Percentiles rank a stretch among this genome's conserved stretches.
Conservation (phyloP, 345 rosid genomes). For the Lenwebbia sp. region DNA sequence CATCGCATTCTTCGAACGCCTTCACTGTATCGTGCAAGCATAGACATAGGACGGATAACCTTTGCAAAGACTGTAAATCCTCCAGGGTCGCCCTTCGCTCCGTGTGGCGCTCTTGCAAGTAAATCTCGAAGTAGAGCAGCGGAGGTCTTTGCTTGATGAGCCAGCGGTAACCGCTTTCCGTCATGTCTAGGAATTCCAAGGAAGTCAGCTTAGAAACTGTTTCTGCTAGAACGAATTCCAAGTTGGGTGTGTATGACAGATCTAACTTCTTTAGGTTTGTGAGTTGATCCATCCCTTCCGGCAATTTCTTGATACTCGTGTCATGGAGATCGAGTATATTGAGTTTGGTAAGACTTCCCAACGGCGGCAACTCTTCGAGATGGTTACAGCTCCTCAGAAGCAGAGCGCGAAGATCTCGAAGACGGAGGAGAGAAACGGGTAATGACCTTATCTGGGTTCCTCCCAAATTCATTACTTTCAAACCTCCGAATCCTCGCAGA, state of each 20-base stretch:
- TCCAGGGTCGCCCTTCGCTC: not conserved
- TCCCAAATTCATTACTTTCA: conserved; percentile 20
- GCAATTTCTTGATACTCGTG: conserved; percentile 17
- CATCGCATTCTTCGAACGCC: not conserved
- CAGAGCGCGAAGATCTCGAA: conserved; percentile 18
- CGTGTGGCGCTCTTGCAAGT: not conserved
- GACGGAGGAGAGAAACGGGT: conserved; percentile 16
- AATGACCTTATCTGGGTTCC: conserved; percentile 17
- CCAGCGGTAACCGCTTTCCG: conserved; percentile 17
- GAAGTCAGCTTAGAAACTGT: conserved; percentile 11
- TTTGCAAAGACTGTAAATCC: not conserved
- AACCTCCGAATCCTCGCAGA: conserved; percentile 16
- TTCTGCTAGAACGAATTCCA: conserved; percentile 17
- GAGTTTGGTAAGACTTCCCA: conserved; percentile 13
- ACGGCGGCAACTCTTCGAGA: conserved; percentile 22
- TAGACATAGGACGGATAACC: not conserved
- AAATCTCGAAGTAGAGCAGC: not conserved
- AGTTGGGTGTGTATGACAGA: conserved; percentile 28
- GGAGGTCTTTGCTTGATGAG: not conserved
- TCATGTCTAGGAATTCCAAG: conserved; percentile 34
- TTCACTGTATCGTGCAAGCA: not conserved
- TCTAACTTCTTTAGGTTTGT: conserved; percentile 13
- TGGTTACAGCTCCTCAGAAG: conserved; percentile 17
- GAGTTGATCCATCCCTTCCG: conserved; percentile 18
- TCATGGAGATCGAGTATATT: conserved; percentile 29